Conservation (phyloP, 2,329 filamentous ascomycete species). For the Lasiodiplodia citricola region DNA sequence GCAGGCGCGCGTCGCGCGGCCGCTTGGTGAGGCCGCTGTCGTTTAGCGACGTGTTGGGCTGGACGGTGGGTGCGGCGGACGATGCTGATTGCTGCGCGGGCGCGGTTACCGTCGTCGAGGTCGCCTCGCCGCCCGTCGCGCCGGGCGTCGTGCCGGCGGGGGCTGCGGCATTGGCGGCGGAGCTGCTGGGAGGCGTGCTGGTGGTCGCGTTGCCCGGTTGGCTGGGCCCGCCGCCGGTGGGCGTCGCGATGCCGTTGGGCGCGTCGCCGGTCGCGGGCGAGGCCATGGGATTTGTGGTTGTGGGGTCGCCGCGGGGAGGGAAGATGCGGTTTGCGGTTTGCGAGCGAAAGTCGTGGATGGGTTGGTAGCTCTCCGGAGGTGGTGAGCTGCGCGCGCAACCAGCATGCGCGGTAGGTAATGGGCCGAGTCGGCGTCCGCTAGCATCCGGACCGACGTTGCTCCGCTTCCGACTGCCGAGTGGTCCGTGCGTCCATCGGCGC, state of each 20-base stretch:
- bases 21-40: slow-evolving; percentile 51
- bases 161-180: slow-evolving; percentile 38
- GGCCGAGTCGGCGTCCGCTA: not conserved
- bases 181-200: slow-evolving; percentile 39
- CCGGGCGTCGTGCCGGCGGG: slow-evolving; percentile 32
- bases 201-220: slow-evolving; percentile 26
- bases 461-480: not conserved
- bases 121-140: slow-evolving; percentile 28
- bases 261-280: slow-evolving; percentile 43
- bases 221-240: slow-evolving; percentile 36
- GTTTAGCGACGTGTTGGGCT: slow-evolving; percentile 41
- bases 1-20: slow-evolving; percentile 77
- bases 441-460: slow-evolving; percentile 1
- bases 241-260: slow-evolving; percentile 47
- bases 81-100: not conserved
- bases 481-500: not conserved
- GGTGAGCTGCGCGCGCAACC: not conserved
- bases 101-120: slow-evolving; percentile 31
- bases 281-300: slow-evolving; percentile 36
- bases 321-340: not conserved
- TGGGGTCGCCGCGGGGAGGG: not conserved
- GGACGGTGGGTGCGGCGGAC: slow-evolving; percentile 31
- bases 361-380: not conserved
- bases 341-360: not conserved
- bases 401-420: not conserved